phyloP scores from a whole-genome alignment of 164 flowering plant genomes.

The Piper longum region DNA sequence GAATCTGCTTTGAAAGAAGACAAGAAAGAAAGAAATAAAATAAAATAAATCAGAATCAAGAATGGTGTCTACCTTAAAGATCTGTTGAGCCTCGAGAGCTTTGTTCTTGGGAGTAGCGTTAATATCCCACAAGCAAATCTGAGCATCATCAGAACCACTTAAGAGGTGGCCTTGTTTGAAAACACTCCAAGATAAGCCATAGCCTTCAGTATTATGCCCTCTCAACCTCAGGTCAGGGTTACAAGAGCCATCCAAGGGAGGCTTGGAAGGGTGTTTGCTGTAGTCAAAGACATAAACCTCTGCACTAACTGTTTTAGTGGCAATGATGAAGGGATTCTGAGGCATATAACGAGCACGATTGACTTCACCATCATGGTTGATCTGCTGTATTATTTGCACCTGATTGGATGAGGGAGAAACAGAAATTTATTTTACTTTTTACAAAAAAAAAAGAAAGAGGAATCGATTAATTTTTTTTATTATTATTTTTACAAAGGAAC shows the following conservation, averaged over 20 bases:
- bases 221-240: slow-evolving; percentile 82
- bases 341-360: slow-evolving; percentile 98
- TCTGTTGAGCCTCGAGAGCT: slow-evolving; percentile 80
- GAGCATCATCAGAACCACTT: slow-evolving; percentile 98
- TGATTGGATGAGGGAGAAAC: slow-evolving; percentile 10
- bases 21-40: neutral
- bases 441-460: no score
- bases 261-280: slow-evolving; percentile 86
- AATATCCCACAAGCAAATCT: slow-evolving; percentile 92
- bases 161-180: slow-evolving; percentile 79
- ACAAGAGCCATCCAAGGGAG: slow-evolving; percentile 74
- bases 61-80: slow-evolving; percentile 46
- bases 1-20: neutral
- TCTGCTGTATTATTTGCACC: slow-evolving; percentile 94
- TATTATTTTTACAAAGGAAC: neutral
- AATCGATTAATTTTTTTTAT: neutral
- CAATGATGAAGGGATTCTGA: slow-evolving; percentile 76
- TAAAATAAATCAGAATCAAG: neutral
- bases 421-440: no score
- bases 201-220: slow-evolving; percentile 91
- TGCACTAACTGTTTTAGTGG: slow-evolving; percentile 88
- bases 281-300: slow-evolving; percentile 92
- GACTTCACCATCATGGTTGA: slow-evolving; percentile 93
- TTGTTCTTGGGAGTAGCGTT: slow-evolving; percentile 78
- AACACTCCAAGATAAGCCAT: slow-evolving; percentile 92